These are phyloP conservation scores for Hygrophila difformis DNA, from an alignment of 257 asterid genomes.

Conservation along the genomic window DNA sequence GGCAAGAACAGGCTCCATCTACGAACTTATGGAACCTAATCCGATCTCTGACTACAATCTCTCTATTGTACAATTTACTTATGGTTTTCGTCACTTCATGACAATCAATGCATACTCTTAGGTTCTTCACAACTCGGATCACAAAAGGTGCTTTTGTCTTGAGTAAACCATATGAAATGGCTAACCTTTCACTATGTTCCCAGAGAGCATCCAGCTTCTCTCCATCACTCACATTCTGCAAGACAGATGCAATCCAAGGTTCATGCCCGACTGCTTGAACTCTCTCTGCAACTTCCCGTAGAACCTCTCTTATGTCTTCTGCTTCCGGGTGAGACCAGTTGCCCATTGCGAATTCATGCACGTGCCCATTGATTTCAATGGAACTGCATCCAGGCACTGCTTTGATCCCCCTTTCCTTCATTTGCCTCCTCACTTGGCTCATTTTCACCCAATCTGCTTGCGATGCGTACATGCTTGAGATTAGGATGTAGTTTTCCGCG, in stretches of 20 bases:
- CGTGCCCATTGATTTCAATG: conserved; percentile 47
- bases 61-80: conserved; percentile 50
- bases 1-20: conserved; percentile 52
- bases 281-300: conserved; percentile 35
- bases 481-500: conserved; percentile 59
- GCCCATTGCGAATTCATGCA: conserved; percentile 58
- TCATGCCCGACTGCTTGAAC: conserved; percentile 42
- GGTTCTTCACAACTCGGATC: conserved; percentile 55
- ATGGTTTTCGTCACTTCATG: conserved; percentile 61
- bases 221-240: conserved; percentile 41
- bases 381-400: conserved; percentile 55
- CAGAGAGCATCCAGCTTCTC: conserved; percentile 52
- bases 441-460: conserved; percentile 49
- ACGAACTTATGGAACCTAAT: conserved; percentile 52
- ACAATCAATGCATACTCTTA: conserved; percentile 52
- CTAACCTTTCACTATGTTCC: conserved; percentile 64
- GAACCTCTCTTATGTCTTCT: conserved; percentile 26
- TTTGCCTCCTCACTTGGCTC: conserved; percentile 45
- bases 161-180: conserved; percentile 58
- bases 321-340: conserved; percentile 57
- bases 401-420: conserved; percentile 50
- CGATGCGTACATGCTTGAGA: conserved; percentile 54
- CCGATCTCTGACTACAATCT: conserved; percentile 57
- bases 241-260: conserved; percentile 46
- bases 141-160: conserved; percentile 42